phyloP scores from a whole-genome alignment of 2,329 filamentous ascomycete genomes.

The Trichoderma sp. region DNA sequence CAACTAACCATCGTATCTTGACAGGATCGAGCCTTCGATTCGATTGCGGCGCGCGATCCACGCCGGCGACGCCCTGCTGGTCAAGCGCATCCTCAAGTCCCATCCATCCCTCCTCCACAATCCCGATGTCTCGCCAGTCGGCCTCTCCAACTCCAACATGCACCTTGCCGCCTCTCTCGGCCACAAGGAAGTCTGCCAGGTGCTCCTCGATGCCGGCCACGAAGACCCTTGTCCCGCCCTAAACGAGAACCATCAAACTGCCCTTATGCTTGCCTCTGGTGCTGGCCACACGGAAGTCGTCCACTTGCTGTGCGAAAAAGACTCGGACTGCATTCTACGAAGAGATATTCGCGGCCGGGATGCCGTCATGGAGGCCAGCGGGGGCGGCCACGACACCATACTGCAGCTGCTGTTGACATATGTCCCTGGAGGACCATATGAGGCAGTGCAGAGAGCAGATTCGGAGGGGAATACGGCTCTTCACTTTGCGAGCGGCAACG shows the following conservation, averaged over 20 bases:
- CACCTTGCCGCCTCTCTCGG: conserved; percentile 77
- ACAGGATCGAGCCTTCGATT: conserved; percentile 72
- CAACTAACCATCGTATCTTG: background rate
- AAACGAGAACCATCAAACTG: conserved; percentile 77
- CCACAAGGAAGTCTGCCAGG: conserved; percentile 64
- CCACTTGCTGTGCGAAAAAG: conserved; percentile 63
- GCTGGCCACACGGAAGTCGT: conserved; percentile 72
- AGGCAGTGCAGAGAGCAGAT: conserved; percentile 60
- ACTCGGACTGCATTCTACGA: conserved; percentile 61
- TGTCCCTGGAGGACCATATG: conserved; percentile 52
- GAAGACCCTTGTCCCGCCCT: conserved; percentile 70
- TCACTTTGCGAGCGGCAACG: conserved; percentile 81
- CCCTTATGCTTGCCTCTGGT: conserved; percentile 73
- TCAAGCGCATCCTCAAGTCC: conserved; percentile 71
- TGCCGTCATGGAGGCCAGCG: conserved; percentile 65
- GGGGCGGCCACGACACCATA: conserved; percentile 60
- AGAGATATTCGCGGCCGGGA: conserved; percentile 68
- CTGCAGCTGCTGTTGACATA: conserved; percentile 65
- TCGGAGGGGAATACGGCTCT: conserved; percentile 79
- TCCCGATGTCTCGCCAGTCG: conserved; percentile 66
- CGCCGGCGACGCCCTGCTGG: conserved; percentile 68
- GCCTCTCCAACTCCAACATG: conserved; percentile 77
- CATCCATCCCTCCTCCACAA: conserved; percentile 73
- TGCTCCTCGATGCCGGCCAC: conserved; percentile 72
- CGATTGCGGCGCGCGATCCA: conserved; percentile 81